These are phyloP conservation scores for Colletotrichum zoysiae DNA, from an alignment of 2,329 filamentous ascomycete genomes.

Conservation along the genomic window DNA sequence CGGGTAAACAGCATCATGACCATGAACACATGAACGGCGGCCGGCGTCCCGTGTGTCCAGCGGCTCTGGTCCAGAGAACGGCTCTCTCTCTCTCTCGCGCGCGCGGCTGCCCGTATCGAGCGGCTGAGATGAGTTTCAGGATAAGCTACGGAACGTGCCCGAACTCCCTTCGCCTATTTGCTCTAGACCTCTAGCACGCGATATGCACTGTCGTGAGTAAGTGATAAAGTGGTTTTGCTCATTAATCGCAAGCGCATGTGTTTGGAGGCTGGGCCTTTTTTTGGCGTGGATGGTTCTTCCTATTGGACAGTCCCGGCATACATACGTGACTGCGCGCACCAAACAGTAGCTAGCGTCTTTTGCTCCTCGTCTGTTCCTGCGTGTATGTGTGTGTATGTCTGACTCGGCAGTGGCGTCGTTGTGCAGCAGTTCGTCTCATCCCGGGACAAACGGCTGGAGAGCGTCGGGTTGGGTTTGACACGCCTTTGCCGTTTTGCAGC, in stretches of 20 bases:
- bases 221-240: neutral
- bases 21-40: too few relatives aligned
- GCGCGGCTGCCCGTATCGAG: neutral
- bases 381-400: neutral
- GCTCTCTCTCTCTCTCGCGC: too few relatives aligned
- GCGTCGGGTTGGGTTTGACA: neutral
- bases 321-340: neutral
- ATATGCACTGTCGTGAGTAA: neutral
- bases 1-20: neutral
- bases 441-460: neutral
- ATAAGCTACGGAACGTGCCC: neutral
- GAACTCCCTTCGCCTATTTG: neutral
- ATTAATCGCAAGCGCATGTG: neutral
- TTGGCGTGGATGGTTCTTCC: neutral
- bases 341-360: neutral
- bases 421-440: constrained; percentile 2
- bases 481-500: neutral
- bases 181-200: neutral
- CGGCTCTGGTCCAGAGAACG: too few relatives aligned
- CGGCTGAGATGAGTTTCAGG: neutral
- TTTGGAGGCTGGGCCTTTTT: neutral
- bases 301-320: neutral
- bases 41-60: too few relatives aligned
- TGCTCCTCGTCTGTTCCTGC: neutral
- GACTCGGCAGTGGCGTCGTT: neutral